Percentiles rank a stretch among this genome's conserved stretches.
phyloP scores from a whole-genome alignment of 2,329 filamentous ascomycete genomes.

The Sordariomycetes sp. region DNA sequence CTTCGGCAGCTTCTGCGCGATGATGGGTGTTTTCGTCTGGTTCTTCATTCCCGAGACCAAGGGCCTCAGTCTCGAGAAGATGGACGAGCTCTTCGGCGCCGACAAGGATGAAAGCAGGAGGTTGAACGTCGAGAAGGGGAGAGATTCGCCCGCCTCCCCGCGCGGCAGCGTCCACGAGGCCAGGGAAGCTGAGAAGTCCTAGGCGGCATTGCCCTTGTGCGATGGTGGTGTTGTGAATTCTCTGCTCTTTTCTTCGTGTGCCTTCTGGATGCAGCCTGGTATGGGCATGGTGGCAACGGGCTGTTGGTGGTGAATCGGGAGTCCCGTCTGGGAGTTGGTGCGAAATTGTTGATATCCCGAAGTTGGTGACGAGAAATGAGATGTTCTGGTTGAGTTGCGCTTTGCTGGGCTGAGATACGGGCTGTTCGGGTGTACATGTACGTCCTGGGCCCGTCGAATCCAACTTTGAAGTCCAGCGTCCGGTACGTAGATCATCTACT shows the following conservation, averaged over 20 bases:
- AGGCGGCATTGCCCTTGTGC: background rate
- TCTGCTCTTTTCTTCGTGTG: background rate
- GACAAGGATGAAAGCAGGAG: conserved; percentile 23
- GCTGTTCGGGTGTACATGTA: background rate
- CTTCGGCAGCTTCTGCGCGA: conserved; percentile 54
- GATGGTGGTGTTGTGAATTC: background rate
- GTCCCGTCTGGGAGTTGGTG: background rate
- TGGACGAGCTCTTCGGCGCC: conserved; percentile 57
- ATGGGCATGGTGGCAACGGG: background rate
- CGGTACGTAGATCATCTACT: no score
- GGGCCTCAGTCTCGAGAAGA: conserved; percentile 50
- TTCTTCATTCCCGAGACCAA: conserved; percentile 64
- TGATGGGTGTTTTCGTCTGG: conserved; percentile 56
- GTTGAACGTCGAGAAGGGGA: background rate
- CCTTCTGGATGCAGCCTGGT: background rate
- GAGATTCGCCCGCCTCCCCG: background rate
- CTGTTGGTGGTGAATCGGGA: background rate
- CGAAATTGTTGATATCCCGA: background rate
- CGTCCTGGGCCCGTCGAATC: no score
- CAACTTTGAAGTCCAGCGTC: no score
- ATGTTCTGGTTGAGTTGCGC: background rate
- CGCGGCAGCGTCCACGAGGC: background rate
- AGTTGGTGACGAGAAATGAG: background rate
- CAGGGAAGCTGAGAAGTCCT: background rate
- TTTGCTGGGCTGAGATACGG: background rate